Base-by-base conservation (phyloP, 2,329 filamentous ascomycete species). In the Elsinoe perseae region DNA sequence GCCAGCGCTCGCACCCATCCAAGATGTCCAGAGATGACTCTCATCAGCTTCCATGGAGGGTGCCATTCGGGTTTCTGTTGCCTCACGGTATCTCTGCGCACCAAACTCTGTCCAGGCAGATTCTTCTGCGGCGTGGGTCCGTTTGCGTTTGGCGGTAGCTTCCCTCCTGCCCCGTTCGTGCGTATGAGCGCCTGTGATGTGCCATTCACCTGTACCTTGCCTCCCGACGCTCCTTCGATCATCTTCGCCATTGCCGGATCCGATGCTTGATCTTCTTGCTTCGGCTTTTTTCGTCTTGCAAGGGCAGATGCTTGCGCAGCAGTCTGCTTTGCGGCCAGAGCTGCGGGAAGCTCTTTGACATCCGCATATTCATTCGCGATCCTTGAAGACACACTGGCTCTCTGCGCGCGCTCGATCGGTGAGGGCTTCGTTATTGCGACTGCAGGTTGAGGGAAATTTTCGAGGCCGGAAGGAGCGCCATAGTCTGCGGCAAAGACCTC, bases 1-100 rank as follows among this genome's bases (percentile, higher is more conserved):
- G 92, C 89, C 65, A 96, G 75, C 63, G 82, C 82, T 59, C 91
- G 80, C 61, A 98, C 93, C 93, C 93, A 98, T 23, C 93, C 93
- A 64, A 98, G 73, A 69, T 97, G 93, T 14, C 95, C 93, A 0
- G 90, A 95, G 62, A 98, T 95, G 60, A 98, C 95, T 59, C 93
- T 83, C 86, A 95, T 95, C 59, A 97, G 78, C 79, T 96, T 97
- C 93, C 95, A 98, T 10, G 95, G 95, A 59, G 91, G 83, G 70
- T 98, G 93, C 93, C 93, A 98, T 58, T 96, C 86, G 0, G 95
- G 95, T 69, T 85, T 89, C 57, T 84, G 77, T 63, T 85, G 83
- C 63, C 81, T 76, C 56, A 85, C 80, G 14, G 80, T 81, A 40
- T 84, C 81, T 63, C 82, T 78, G 57, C 82, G 75, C 16, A 86